These are phyloP conservation scores for Cardamine occulta DNA, from an alignment of 345 rosid genomes.

Conservation along the genomic window DNA sequence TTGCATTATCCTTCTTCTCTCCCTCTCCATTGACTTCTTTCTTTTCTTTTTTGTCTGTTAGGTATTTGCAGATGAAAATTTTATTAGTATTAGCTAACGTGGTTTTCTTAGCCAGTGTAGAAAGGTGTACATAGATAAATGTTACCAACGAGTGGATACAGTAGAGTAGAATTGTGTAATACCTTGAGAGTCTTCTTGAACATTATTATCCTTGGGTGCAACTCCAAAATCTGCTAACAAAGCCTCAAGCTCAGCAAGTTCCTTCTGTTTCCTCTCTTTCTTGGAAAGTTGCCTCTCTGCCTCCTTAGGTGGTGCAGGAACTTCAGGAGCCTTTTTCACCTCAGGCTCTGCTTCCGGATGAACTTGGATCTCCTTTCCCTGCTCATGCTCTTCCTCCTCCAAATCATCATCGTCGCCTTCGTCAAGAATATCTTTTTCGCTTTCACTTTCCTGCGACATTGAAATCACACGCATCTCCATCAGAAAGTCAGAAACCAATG, in stretches of 20 bases:
- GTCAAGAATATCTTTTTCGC: slow-evolving; percentile 77
- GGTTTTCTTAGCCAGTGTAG: not conserved
- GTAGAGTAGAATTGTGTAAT: slow-evolving; percentile 19
- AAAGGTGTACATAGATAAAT: not conserved
- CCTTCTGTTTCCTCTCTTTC: slow-evolving; percentile 85
- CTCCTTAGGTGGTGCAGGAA: slow-evolving; percentile 59
- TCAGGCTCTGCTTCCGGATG: slow-evolving; percentile 50
- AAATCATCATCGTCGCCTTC: slow-evolving; percentile 76
- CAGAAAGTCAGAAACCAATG: not conserved
- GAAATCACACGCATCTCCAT: slow-evolving; percentile 26
- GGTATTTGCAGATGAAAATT: not conserved
- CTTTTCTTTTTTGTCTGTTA: slow-evolving; percentile 54
- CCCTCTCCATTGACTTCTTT: slow-evolving; percentile 50
- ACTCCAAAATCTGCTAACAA: slow-evolving; percentile 77
- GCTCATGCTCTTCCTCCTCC: slow-evolving; percentile 78
- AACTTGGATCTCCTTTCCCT: slow-evolving; percentile 55
- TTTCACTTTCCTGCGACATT: slow-evolving; percentile 69
- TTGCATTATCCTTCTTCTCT: slow-evolving; percentile 36
- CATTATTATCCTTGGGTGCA: slow-evolving; percentile 51
- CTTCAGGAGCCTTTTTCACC: slow-evolving; percentile 53
- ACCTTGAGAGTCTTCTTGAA: slow-evolving; percentile 58
- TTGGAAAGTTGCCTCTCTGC: slow-evolving; percentile 89
- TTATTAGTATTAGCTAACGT: slow-evolving; percentile 7
- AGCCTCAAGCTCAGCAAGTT: slow-evolving; percentile 89
- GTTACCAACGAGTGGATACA: not conserved